Evolutionary conservation across 2,329 filamentous ascomycete genomes (phyloP), one percentile per base, ranked within the genome.

Genomic region (Didymella segeticola): DNA sequence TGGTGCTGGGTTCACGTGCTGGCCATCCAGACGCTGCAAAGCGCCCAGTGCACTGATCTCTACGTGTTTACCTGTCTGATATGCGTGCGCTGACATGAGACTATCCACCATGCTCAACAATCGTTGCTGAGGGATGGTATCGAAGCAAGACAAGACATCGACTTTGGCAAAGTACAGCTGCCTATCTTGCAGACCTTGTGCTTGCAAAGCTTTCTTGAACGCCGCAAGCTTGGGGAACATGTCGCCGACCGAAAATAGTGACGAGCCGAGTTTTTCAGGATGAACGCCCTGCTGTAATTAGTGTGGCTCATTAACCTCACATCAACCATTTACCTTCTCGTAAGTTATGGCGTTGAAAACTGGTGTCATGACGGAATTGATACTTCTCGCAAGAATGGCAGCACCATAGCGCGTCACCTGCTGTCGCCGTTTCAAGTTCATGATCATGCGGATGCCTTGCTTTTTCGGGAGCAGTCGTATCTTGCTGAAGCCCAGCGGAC

Each of bases 141-240:
- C 95, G 71, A 97, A 99, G 64, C 93, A 96, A 2, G 91, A 86
- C 70, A 90, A 85, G 17, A 99, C 93, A 68, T 99, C 95, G 11
- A 96, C 80, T 71, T 99, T 99, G 56, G 88, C 93, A 75, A 98
- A 96, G 74, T 90, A 98, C 1, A 97, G 75, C 4, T 74, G 79
- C 8, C 69, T 65, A 0, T 75, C 64, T 0, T 60, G 58, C 1
- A 73, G 53, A 0, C 75, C 74, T 20, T 71, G 66, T 26, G 68
- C 46, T 22, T 61, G 38, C 10, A 89, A 70, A 0, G 61, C 73
- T 2, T 74, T 64, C 59, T 88, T 89, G 77, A 96, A 98, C 0
- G 61, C 66, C 56, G 88, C 89, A 19, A 99, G 76, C 17, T 86
- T 87, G 11, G 79, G 77, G 63, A 95, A 91, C 34, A 99, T 86